Evolutionary conservation across 2,329 filamentous ascomycete genomes (phyloP).

Genomic region (Sporothrix schenckii): DNA sequence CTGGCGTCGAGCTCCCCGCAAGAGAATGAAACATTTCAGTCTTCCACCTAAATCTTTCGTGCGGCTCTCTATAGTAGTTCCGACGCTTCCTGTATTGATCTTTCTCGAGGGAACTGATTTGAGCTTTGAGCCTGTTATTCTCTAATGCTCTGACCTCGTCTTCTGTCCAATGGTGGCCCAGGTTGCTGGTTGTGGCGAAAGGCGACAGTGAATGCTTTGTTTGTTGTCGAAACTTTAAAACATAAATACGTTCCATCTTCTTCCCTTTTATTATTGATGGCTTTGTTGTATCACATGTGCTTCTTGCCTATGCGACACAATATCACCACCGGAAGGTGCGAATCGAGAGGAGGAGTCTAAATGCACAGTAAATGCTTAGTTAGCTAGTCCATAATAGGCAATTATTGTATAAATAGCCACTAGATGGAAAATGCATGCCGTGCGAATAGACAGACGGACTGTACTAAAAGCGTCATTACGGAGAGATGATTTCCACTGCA

Average conservation of each 20-base stretch:
- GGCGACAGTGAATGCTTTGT: not conserved
- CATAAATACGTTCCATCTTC: not conserved
- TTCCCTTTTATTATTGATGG: not conserved
- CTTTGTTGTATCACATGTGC: not conserved
- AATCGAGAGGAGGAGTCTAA: not conserved
- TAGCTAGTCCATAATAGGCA: not conserved
- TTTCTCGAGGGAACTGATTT: not conserved
- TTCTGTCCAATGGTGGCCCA: not conserved
- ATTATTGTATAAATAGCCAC: not conserved
- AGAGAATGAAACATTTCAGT: not conserved
- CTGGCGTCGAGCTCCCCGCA: not conserved
- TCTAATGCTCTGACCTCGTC: not conserved
- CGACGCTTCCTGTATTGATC: not conserved
- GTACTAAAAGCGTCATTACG: not conserved
- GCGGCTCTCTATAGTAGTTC: not conserved
- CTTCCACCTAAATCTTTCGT: not conserved
- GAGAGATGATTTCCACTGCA: not conserved
- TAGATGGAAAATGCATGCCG: not conserved
- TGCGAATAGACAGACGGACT: not conserved
- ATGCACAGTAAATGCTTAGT: not conserved
- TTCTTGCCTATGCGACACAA: not conserved
- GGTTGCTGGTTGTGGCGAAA: not conserved
- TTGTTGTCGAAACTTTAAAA: not conserved
- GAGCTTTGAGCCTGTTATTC: not conserved
- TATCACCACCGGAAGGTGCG: not conserved